Conservation (phyloP, 2,329 filamentous ascomycete species). For the Sarocladiaceae sp. region DNA sequence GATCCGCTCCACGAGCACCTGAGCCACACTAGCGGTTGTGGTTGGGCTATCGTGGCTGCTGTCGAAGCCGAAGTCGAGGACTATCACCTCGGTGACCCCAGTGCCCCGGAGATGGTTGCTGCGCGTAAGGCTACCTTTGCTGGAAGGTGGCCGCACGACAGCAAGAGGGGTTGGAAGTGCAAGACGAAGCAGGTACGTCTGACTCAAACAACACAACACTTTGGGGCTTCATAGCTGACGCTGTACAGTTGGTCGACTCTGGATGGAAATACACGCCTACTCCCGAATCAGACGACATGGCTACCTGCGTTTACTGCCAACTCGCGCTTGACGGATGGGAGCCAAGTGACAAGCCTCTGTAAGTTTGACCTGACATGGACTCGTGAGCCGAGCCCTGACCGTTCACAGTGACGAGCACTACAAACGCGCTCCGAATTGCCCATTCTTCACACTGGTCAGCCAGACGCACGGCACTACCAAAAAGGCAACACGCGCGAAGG, state of each 20-base stretch:
- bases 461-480: slow-evolving; percentile 51
- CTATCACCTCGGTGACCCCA: slow-evolving; percentile 69
- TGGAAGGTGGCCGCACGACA: slow-evolving; percentile 84
- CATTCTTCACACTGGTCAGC: slow-evolving; percentile 71
- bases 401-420: slow-evolving; percentile 73
- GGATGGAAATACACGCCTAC: slow-evolving; percentile 94
- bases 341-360: slow-evolving; percentile 83
- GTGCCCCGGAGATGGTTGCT: slow-evolving; percentile 63
- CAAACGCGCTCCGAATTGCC: slow-evolving; percentile 71
- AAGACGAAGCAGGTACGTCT: slow-evolving; percentile 74
- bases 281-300: slow-evolving; percentile 79
- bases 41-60: slow-evolving; percentile 73
- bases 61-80: slow-evolving; percentile 59
- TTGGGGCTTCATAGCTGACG: slow-evolving; percentile 12
- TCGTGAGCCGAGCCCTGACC: slow-evolving; percentile 18
- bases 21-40: slow-evolving; percentile 75
- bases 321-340: slow-evolving; percentile 94
- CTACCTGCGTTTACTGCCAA: slow-evolving; percentile 86
- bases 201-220: background rate
- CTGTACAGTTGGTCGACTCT: slow-evolving; percentile 72
- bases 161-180: slow-evolving; percentile 83
- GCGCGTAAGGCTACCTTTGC: slow-evolving; percentile 81
- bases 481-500: slow-evolving; percentile 50
- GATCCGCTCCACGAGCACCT: slow-evolving; percentile 81
- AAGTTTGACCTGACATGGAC: slow-evolving; percentile 28